phyloP scores from a whole-genome alignment of 495 filamentous ascomycete genomes.

The Usnea hakonensis region DNA sequence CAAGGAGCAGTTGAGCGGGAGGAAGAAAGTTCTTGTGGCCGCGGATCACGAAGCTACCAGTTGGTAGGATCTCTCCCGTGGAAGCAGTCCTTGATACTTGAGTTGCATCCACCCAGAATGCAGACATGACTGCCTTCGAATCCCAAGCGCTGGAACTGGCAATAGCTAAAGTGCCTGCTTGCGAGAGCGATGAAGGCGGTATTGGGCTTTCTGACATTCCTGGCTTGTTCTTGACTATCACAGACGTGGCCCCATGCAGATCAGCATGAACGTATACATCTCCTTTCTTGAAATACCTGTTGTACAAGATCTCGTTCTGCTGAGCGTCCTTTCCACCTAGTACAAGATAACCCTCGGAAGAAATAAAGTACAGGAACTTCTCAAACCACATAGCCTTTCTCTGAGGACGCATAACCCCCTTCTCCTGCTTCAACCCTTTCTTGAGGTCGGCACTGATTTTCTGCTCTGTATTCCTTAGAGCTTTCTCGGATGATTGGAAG shows the following conservation, averaged over 20 bases:
- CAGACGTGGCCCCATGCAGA: slow-evolving; percentile 68
- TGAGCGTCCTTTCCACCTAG: slow-evolving; percentile 77
- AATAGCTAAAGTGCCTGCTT: slow-evolving; percentile 79
- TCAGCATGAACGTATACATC: slow-evolving; percentile 92
- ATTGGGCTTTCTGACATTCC: slow-evolving; percentile 72
- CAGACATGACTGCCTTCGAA: slow-evolving; percentile 87
- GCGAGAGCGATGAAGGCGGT: slow-evolving; percentile 80
- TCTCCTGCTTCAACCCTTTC: slow-evolving; percentile 84
- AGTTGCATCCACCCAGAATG: slow-evolving; percentile 84
- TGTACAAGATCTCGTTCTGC: slow-evolving; percentile 88
- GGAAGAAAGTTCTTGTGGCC: slow-evolving; percentile 88
- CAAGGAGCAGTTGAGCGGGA: slow-evolving; percentile 78
- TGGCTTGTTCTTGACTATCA: slow-evolving; percentile 79
- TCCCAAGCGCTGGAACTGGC: slow-evolving; percentile 87
- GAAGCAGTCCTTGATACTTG: slow-evolving; percentile 79
- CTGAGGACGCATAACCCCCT: slow-evolving; percentile 74
- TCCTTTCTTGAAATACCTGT: slow-evolving; percentile 72
- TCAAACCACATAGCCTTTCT: slow-evolving; percentile 88
- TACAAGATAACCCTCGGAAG: slow-evolving; percentile 90
- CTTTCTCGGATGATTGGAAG: slow-evolving; percentile 68
- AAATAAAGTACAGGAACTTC: slow-evolving; percentile 91
- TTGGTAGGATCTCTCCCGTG: slow-evolving; percentile 68
- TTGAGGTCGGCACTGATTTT: slow-evolving; percentile 82
- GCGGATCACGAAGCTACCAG: slow-evolving; percentile 68
- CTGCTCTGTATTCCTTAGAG: slow-evolving; percentile 78